Conservation (phyloP, 495 filamentous ascomycete species). For the Tuber umbilicatum region DNA sequence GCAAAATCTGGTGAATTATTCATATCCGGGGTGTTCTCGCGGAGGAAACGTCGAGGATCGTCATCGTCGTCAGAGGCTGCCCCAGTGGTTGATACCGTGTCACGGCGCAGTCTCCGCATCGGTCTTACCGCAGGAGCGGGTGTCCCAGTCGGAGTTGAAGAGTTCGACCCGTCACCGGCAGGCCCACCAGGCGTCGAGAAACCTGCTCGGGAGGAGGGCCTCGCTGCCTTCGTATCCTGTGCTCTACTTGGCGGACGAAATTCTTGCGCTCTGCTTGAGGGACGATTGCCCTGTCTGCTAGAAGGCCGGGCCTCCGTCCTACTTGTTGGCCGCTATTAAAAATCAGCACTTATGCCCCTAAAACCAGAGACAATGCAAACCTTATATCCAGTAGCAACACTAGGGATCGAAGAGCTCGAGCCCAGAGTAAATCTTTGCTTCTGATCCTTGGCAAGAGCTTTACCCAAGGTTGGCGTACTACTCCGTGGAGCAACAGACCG, state of each 20-base stretch:
- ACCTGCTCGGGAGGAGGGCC: background rate
- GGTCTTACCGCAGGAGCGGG: conserved; percentile 28
- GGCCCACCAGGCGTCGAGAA: background rate
- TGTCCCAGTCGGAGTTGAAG: conserved; percentile 6
- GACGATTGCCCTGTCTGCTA: background rate
- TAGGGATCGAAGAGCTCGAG: background rate
- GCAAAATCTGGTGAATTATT: conserved; percentile 9
- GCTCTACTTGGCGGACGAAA: background rate
- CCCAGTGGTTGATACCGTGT: conserved; percentile 1
- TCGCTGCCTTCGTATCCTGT: background rate
- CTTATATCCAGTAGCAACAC: background rate
- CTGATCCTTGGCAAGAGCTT: background rate
- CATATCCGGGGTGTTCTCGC: conserved; percentile 24
- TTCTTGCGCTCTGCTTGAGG: background rate
- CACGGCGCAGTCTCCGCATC: conserved; percentile 17
- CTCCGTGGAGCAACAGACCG: conserved; percentile 1
- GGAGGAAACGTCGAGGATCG: background rate
- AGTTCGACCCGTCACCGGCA: background rate
- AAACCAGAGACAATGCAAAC: background rate
- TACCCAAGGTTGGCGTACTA: conserved; percentile 1
- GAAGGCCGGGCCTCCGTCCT: background rate
- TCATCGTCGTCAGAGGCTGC: background rate
- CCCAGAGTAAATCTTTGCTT: background rate
- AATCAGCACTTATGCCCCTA: background rate
- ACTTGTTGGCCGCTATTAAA: background rate